These are phyloP conservation scores for Hirsutella thompsonii DNA, from an alignment of 2,329 filamentous ascomycete species.

Conservation along the genomic window DNA sequence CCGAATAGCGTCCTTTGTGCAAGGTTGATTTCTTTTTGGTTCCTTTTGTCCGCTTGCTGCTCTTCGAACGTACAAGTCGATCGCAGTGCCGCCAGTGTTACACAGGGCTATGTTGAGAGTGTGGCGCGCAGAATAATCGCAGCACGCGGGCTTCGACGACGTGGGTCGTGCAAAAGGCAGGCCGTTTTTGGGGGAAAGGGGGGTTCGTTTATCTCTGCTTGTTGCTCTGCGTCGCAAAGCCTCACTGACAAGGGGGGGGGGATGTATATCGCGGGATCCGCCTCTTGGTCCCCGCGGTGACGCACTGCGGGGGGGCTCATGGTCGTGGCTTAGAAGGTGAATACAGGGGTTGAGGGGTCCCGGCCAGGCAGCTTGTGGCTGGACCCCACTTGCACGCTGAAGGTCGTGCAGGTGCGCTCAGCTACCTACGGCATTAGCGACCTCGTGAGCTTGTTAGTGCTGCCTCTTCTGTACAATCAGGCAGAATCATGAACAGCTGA, in stretches of 20 bases:
- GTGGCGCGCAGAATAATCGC: background rate
- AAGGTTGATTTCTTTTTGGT: background rate
- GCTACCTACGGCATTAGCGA: too few relatives aligned
- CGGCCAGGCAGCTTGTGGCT: background rate
- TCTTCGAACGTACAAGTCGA: too few relatives aligned
- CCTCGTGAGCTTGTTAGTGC: too few relatives aligned
- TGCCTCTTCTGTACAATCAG: too few relatives aligned
- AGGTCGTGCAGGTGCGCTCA: background rate
- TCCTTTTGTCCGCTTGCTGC: too few relatives aligned
- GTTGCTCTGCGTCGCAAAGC: too few relatives aligned
- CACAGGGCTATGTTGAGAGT: background rate
- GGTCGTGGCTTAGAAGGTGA: constrained; percentile 1
- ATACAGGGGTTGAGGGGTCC: background rate
- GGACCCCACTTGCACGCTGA: background rate
- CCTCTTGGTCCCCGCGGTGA: constrained; percentile 11
- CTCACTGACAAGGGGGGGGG: too few relatives aligned
- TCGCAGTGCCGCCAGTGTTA: background rate
- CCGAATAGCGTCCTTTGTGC: background rate
- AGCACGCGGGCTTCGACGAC: background rate
- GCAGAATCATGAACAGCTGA: too few relatives aligned
- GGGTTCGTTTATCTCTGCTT: too few relatives aligned
- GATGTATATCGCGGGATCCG: background rate
- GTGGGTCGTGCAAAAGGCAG: too few relatives aligned
- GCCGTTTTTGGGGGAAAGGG: too few relatives aligned
- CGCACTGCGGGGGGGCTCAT: constrained; percentile 6